Evolutionary conservation across 768 basidiomycete species (phyloP).

Genomic region (Sporobolomyces phaffii): DNA sequence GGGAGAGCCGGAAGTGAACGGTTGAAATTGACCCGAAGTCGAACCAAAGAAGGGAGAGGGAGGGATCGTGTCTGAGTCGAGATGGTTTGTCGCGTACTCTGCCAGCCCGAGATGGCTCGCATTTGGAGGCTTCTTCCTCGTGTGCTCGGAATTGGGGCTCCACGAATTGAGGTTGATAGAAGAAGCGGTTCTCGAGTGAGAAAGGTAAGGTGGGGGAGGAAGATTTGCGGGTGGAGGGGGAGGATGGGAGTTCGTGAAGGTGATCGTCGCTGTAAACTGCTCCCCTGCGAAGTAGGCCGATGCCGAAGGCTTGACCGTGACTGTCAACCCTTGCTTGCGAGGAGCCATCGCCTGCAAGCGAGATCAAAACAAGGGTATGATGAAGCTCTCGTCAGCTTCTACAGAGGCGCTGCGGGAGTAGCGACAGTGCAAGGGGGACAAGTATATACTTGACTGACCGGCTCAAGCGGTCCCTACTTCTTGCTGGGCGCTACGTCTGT

Average conservation of each 20-base stretch:
- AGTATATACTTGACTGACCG: background rate
- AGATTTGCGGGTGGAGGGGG: conserved; percentile 49
- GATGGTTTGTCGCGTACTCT: conserved; percentile 19
- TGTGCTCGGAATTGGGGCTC: background rate
- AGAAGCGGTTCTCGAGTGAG: conserved; percentile 16
- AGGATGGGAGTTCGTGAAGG: conserved; percentile 73
- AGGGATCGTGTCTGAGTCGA: conserved; percentile 16
- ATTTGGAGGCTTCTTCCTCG: conserved; percentile 14
- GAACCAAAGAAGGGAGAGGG: conserved; percentile 17
- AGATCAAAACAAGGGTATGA: background rate
- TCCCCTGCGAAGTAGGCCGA: conserved; percentile 93
- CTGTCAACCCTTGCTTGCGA: conserved; percentile 2
- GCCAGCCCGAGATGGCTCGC: conserved; percentile 24
- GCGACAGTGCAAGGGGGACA: background rate
- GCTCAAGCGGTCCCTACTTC: no score
- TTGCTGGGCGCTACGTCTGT: no score
- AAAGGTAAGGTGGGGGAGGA: conserved; percentile 24
- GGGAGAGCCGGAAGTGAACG: background rate
- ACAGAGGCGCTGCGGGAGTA: background rate
- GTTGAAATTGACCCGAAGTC: conserved; percentile 1
- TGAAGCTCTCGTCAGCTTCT: background rate
- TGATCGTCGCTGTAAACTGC: conserved; percentile 71
- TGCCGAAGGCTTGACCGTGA: conserved; percentile 59
- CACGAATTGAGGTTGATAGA: background rate
- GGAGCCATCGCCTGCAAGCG: background rate